A percentile compares a stretch with the other conserved stretches of the same genome.
Evolutionary conservation across 768 basidiomycete genomes (phyloP).

Genomic region (Boletus huronensis): DNA sequence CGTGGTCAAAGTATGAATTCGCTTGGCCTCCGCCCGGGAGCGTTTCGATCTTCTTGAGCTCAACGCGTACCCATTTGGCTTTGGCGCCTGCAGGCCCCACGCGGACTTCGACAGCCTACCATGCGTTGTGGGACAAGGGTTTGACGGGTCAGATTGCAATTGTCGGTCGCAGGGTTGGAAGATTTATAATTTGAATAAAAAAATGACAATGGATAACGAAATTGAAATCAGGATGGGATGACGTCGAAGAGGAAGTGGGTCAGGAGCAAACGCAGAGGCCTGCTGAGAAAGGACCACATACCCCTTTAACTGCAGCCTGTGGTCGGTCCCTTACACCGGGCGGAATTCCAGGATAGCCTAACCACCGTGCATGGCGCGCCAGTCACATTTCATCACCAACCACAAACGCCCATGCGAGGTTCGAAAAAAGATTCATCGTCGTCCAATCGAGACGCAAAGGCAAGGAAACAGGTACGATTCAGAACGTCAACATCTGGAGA

Average conservation of each 20-base stretch:
- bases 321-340: slow-evolving; percentile 72
- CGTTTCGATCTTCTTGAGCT: slow-evolving; percentile 87
- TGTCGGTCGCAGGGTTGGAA: slow-evolving; percentile 3
- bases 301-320: slow-evolving; percentile 82
- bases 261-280: not conserved
- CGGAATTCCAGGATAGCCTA: slow-evolving; percentile 86
- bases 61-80: slow-evolving; percentile 89
- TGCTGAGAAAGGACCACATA: slow-evolving; percentile 40
- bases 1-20: slow-evolving; percentile 74
- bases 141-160: not conserved
- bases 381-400: slow-evolving; percentile 7
- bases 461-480: not conserved
- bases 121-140: not conserved
- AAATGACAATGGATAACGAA: not conserved
- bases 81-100: slow-evolving; percentile 71
- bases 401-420: not conserved
- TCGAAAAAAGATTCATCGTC: not conserved
- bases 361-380: slow-evolving; percentile 14
- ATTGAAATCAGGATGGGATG: not conserved
- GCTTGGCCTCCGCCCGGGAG: slow-evolving; percentile 65
- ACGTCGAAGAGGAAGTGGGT: not conserved
- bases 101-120: slow-evolving; percentile 82
- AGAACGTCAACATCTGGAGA: not conserved
- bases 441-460: not conserved
- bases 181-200: not conserved